phyloP scores from a whole-genome alignment of 1,284 basidiomycete genomes.

The Coriolopsis trogii region DNA sequence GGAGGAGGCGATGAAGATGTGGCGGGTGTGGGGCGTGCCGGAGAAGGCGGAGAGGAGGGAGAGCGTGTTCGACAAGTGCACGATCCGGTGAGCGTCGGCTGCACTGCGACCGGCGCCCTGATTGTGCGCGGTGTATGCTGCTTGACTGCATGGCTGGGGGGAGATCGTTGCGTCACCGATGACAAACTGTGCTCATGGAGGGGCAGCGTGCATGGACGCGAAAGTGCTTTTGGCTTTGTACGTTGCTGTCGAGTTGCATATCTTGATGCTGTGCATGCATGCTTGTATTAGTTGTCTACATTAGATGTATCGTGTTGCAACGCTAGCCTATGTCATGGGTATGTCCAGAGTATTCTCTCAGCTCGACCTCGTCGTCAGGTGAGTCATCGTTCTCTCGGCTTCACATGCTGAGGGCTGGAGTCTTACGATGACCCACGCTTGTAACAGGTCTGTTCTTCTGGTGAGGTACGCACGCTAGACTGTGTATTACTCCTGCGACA shows the following conservation, averaged over 20 bases:
- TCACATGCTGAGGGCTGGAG: too few species aligned
- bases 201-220: neutral
- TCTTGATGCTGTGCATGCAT: conserved; percentile 11
- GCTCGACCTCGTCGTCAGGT: too few species aligned
- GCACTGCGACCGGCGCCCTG: too few species aligned
- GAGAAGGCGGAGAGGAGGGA: conserved; percentile 29
- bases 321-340: neutral
- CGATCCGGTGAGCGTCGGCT: conserved; percentile 32
- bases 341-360: too few species aligned
- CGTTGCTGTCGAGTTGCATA: neutral
- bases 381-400: too few species aligned
- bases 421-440: too few species aligned
- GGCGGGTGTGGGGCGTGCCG: conserved; percentile 40
- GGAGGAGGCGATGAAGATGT: conserved; percentile 47
- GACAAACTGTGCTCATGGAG: too few species aligned
- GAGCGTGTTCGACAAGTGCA: conserved; percentile 33
- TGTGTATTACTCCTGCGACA: too few species aligned
- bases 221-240: conserved; percentile 8
- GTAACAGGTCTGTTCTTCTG: too few species aligned
- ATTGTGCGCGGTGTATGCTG: neutral
- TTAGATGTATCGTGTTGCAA: neutral
- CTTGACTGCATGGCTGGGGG: neutral
- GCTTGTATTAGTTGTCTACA: neutral
- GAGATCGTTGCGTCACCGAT: too few species aligned
- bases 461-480: too few species aligned